Conservation (phyloP, 1,284 basidiomycete species). For the Athelia psychrophila region DNA sequence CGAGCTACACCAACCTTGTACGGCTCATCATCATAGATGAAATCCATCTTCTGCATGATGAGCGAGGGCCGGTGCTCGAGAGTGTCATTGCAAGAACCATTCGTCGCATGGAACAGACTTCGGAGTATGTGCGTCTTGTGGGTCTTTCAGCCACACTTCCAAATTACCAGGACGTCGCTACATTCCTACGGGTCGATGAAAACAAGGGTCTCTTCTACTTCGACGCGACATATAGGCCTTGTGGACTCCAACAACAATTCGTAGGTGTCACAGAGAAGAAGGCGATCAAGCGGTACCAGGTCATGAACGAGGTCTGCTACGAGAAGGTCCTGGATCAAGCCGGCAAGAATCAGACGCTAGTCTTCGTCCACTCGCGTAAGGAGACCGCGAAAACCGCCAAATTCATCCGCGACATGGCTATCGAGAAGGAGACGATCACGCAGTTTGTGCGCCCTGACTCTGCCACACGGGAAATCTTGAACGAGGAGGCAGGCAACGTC, state of each 20-base stretch:
- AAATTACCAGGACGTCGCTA: slow-evolving; percentile 98
- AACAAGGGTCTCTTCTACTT: slow-evolving; percentile 97
- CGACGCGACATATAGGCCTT: slow-evolving; percentile 91
- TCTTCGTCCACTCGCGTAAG: slow-evolving; percentile 98
- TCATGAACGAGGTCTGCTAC: slow-evolving; percentile 99
- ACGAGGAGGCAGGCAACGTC: slow-evolving; percentile 82
- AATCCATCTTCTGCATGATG: slow-evolving; percentile 97
- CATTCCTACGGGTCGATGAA: slow-evolving; percentile 94
- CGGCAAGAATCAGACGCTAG: slow-evolving; percentile 87
- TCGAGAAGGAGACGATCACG: slow-evolving; percentile 95
- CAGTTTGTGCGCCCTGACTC: slow-evolving; percentile 93
- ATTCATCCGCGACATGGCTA: slow-evolving; percentile 92
- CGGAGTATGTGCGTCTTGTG: slow-evolving; percentile 90
- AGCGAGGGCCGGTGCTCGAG: slow-evolving; percentile 97
- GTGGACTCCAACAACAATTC: slow-evolving; percentile 95
- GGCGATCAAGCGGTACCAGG: slow-evolving; percentile 96
- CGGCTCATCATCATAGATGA: slow-evolving; percentile 98
- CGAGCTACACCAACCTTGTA: slow-evolving; percentile 96
- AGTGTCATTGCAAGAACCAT: slow-evolving; percentile 91
- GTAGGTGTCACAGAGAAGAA: slow-evolving; percentile 99
- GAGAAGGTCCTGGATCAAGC: slow-evolving; percentile 97
- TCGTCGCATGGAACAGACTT: slow-evolving; percentile 92
- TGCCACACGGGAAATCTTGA: slow-evolving; percentile 85
- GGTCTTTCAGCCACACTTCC: slow-evolving; percentile 96
- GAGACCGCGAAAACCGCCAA: slow-evolving; percentile 97